Base-by-base conservation (phyloP, 805 yeast genomes). In the Brettanomyces naardenensis region DNA sequence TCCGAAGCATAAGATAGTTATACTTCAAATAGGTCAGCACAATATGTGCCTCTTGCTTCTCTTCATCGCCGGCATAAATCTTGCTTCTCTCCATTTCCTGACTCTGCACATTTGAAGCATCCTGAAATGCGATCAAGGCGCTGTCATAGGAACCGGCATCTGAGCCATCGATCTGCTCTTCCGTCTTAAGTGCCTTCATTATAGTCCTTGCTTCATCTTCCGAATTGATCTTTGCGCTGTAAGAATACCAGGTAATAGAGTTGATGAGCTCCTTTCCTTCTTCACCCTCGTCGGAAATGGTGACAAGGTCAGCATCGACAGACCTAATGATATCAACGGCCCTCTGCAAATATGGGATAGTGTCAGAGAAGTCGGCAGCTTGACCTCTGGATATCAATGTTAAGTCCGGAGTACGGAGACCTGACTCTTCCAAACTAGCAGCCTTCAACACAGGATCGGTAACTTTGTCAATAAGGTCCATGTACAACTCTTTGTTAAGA, bases 11-110 rank as follows among this genome's bases (percentile, higher is more conserved):
- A 33, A 82, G 61, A 44, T 74, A 63, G 48, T 77, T 73, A 62
- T 82, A 90, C 49, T 75, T 77, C 49, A 88, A 73, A 58, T 71
- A 90, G 0, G 96, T 83, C 40, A 76, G 63, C 31, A 88, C 59
- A 45, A 90, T 78, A 51, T 88, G 85, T 43, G 80, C 72, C 46
- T 80, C 75, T 56, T 86, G 87, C 34, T 73, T 73, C 38, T 69
- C 74, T 35, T 73, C 77, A 32, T 68, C 73, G 39, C 72, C 80
- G 18, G 53, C 59, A 28, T 58, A 64, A 34, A 68, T 71, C 13
- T 63, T 70, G 37, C 68, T 71, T 44, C 75, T 71, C 6, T 68
- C 71, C 47, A 80, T 66, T 47, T 73, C 78, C 13, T 62, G 62
- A 37, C 64, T 64, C 49, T 85, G 90, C 23, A 70, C 57, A 27